Evolutionary conservation across 1,139 yeast species (phyloP).

Genomic region (Kurtzmaniella quercitrusa): DNA sequence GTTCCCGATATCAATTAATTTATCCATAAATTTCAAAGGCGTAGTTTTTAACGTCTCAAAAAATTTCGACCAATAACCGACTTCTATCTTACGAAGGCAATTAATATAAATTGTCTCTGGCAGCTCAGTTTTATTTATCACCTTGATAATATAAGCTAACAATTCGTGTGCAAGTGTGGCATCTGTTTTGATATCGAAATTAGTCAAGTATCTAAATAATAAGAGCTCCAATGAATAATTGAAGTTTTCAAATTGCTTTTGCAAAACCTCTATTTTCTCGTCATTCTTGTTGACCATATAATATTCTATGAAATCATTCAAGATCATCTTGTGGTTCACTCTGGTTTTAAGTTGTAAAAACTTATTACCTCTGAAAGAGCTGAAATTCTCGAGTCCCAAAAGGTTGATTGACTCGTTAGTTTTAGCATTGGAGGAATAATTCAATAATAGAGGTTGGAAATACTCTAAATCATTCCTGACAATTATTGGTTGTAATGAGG

Average conservation of each 20-base stretch:
- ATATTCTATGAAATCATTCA: constrained; percentile 37
- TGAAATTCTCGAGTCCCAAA: constrained; percentile 30
- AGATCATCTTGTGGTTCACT: constrained; percentile 28
- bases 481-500: constrained; percentile 22
- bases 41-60: constrained; percentile 32
- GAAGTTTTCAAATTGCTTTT: constrained; percentile 31
- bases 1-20: constrained; percentile 28
- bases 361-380: constrained; percentile 17
- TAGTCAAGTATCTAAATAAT: constrained; percentile 32
- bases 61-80: constrained; percentile 36
- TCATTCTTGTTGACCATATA: constrained; percentile 26
- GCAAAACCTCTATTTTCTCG: constrained; percentile 14
- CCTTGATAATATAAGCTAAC: constrained; percentile 22
- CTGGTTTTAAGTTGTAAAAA: constrained; percentile 22
- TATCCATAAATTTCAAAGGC: constrained; percentile 37
- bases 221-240: constrained; percentile 39
- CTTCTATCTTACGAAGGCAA: constrained; percentile 43
- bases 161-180: constrained; percentile 2
- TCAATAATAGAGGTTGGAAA: constrained; percentile 29
- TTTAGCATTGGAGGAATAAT: constrained; percentile 10
- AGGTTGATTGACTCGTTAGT: constrained; percentile 20
- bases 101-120: constrained; percentile 35
- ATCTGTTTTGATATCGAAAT: constrained; percentile 10
- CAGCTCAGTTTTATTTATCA: constrained; percentile 26
- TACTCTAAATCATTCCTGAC: constrained; percentile 19